Percentiles rank a stretch among this genome's conserved stretches.
These are phyloP conservation scores for Pythium rishiriense DNA, from an alignment of 352 stramenopile genomes.

Conservation along the genomic window DNA sequence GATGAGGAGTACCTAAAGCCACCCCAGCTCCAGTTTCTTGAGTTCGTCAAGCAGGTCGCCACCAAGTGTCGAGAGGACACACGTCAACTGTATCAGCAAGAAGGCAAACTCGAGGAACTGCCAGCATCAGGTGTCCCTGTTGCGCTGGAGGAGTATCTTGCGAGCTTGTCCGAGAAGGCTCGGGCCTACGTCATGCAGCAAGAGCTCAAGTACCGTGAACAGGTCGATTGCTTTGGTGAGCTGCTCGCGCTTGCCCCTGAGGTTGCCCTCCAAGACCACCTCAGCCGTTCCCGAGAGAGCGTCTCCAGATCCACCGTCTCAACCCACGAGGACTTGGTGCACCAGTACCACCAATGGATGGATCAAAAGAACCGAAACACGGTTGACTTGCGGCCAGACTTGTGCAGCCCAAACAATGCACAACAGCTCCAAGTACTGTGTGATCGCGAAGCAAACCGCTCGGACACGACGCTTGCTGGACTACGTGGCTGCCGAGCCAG, in stretches of 20 bases:
- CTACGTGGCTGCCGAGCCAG: conserved; percentile 34
- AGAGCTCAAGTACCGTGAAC: conserved; percentile 53
- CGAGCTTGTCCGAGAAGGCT: conserved; percentile 61
- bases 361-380: conserved; percentile 49
- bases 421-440: conserved; percentile 53
- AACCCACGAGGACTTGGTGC: conserved; percentile 30
- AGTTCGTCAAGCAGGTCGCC: conserved; percentile 58
- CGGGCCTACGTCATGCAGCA: conserved; percentile 50
- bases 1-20: conserved; percentile 38
- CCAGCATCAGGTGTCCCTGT: conserved; percentile 55
- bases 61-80: conserved; percentile 61
- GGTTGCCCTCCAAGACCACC: conserved; percentile 41
- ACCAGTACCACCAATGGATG: conserved; percentile 42
- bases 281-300: conserved; percentile 31
- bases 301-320: conserved; percentile 20
- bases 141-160: conserved; percentile 76
- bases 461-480: conserved; percentile 30
- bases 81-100: conserved; percentile 48
- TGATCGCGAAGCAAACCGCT: conserved; percentile 48
- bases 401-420: conserved; percentile 75
- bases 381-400: conserved; percentile 58
- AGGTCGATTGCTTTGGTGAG: conserved; percentile 61
- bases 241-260: conserved; percentile 56
- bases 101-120: conserved; percentile 72
- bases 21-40: conserved; percentile 38